These are phyloP conservation scores for Huntiella moniliformis DNA, from an alignment of 2,329 filamentous ascomycete genomes.

Conservation along the genomic window DNA sequence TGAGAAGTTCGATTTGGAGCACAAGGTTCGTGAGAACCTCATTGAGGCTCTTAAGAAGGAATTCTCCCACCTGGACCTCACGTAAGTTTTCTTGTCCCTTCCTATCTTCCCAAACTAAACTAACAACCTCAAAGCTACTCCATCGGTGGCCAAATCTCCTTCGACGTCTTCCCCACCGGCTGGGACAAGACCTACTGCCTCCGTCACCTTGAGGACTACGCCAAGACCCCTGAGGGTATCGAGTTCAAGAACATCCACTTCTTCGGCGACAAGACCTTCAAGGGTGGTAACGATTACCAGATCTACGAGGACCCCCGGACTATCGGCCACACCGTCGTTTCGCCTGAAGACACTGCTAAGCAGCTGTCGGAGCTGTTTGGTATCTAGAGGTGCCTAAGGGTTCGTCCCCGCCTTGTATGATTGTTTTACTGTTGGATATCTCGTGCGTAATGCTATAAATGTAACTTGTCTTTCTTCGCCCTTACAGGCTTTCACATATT, in stretches of 20 bases:
- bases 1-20: slow-evolving; percentile 58
- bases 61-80: slow-evolving; percentile 70
- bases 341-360: slow-evolving; percentile 64
- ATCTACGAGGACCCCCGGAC: slow-evolving; percentile 72
- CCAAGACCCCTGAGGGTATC: slow-evolving; percentile 47
- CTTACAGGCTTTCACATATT: no score
- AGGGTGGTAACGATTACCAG: slow-evolving; percentile 90
- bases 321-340: slow-evolving; percentile 65
- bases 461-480: no score
- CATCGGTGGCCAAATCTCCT: slow-evolving; percentile 93
- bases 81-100: slow-evolving; percentile 34
- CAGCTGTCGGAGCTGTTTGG: slow-evolving; percentile 68
- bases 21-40: slow-evolving; percentile 59
- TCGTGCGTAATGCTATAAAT: no score
- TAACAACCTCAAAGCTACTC: slow-evolving; percentile 43
- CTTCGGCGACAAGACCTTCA: slow-evolving; percentile 88
- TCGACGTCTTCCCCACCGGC: slow-evolving; percentile 88
- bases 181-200: slow-evolving; percentile 99
- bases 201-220: slow-evolving; percentile 66
- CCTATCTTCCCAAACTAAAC: background rate
- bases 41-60: slow-evolving; percentile 58
- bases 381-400: slow-evolving; percentile 24
- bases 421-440: no score
- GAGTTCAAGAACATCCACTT: slow-evolving; percentile 84
- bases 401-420: no score